Evolutionary conservation across 768 basidiomycete genomes (phyloP), one percentile per base, ranked within the genome.

Genomic region (Suillus subluteus): DNA sequence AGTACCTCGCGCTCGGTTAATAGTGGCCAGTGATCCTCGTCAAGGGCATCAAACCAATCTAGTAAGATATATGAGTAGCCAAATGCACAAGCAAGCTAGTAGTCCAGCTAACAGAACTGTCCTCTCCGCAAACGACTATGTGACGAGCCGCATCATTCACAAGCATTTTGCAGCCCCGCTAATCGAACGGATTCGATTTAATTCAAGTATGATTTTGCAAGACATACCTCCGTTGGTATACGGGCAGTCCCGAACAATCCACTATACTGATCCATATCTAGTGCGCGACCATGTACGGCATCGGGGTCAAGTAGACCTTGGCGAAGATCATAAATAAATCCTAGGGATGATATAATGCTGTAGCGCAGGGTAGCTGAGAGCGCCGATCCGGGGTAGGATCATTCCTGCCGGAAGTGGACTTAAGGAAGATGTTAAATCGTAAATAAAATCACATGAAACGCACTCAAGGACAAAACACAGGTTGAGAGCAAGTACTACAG

Each of bases 381-480:
- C 93, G 90, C 43, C 91, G 87, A 70, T 92, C 87, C 0, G 96
- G 95, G 0, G 91, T 95, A 0, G 96, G 96, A 76, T 97, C 95
- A 74, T 98, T 91, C 78, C 94, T 97, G 74, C 5, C 12, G 58
- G 58, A 58, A 32, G 2, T 61, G 40, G 26, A 30, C 18, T 61
- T 43, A 40, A 54, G 1, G 58, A 62, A 23, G 62, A 18, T 3
- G 13, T 62, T 18, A 26, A 55, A 59, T 4, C 11, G 32, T 1
- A 38, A 37, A 21, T 35, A 8, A n/a, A 38, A 18, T 32, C 12
- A 63, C 58, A 43, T 26, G 26, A 30, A 30, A 82, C 94, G 66
- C 73, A 96, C 95, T 98, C 95, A 69, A 99, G 89, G 7, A 98
- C 93, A 76, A 99, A 99, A 84, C 96, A 99, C 0, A 97, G 97